These are phyloP conservation scores for Thermothelomyces thermophilus DNA, from an alignment of 2,329 filamentous ascomycete genomes.

Conservation along the genomic window DNA sequence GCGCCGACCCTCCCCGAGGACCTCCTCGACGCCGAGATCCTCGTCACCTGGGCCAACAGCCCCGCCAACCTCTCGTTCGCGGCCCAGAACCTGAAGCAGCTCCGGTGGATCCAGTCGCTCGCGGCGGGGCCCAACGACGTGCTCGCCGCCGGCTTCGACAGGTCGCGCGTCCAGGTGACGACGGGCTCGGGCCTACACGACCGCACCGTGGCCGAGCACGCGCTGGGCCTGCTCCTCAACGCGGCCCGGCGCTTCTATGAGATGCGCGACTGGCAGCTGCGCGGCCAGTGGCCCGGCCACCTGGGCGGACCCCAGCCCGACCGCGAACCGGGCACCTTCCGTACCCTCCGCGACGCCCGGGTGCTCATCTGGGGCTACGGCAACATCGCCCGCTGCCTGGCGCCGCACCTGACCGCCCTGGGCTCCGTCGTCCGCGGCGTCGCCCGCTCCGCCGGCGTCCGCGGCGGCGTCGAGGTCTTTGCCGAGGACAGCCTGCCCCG, in stretches of 20 bases:
- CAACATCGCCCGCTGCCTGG: constrained; percentile 57
- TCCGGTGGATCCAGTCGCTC: constrained; percentile 58
- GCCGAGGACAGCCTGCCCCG: constrained; percentile 46
- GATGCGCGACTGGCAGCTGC: constrained; percentile 56
- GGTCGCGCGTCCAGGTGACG: constrained; percentile 43
- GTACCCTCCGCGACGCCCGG: constrained; percentile 51
- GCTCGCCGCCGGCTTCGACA: constrained; percentile 53
- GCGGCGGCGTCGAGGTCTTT: constrained; percentile 52
- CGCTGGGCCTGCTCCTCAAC: constrained; percentile 50
- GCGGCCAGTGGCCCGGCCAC: constrained; percentile 52
- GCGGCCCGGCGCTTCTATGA: constrained; percentile 52
- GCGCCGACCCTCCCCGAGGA: constrained; percentile 45
- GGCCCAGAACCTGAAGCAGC: constrained; percentile 42
- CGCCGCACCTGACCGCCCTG: constrained; percentile 46
- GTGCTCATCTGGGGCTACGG: constrained; percentile 60
- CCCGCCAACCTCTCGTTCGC: constrained; percentile 53
- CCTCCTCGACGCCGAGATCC: constrained; percentile 52
- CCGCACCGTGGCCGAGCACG: constrained; percentile 58
- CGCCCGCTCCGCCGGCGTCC: constrained; percentile 49
- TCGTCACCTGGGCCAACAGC: constrained; percentile 57
- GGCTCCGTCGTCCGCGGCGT: constrained; percentile 55
- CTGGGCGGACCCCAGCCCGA: constrained; percentile 56
- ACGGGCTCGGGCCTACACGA: constrained; percentile 60
- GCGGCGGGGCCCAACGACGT: constrained; percentile 62
- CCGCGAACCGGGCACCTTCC: constrained; percentile 50